Evolutionary conservation across 192 early-diverging fungal species (phyloP).

Genomic region (Podochytrium sp.): DNA sequence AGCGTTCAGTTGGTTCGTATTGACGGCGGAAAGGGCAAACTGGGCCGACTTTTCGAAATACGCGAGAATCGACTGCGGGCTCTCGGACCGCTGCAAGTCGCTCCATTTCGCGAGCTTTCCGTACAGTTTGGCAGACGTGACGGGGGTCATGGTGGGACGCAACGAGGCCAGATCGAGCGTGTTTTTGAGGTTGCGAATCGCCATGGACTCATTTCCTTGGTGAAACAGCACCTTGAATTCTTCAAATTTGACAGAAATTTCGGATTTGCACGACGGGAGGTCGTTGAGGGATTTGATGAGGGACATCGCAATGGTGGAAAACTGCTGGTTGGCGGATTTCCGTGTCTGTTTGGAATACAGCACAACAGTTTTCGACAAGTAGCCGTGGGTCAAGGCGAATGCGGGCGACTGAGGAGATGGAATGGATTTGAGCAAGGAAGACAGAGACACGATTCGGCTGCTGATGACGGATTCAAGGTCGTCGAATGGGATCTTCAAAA

Average conservation of each 20-base stretch:
- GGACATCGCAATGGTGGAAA: constrained; percentile 31
- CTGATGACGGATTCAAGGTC: constrained; percentile 40
- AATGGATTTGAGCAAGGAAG: constrained; percentile 8
- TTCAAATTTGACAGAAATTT: constrained; percentile 28
- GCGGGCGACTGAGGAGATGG: background rate
- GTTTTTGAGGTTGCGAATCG: constrained; percentile 38
- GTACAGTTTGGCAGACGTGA: constrained; percentile 13
- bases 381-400: background rate
- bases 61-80: constrained; percentile 29
- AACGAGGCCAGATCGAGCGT: background rate
- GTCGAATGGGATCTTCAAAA: constrained; percentile 20
- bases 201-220: constrained; percentile 39
- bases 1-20: background rate
- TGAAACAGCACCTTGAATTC: constrained; percentile 36
- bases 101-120: constrained; percentile 46
- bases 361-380: constrained; percentile 17
- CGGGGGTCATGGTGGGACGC: background rate
- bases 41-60: constrained; percentile 40
- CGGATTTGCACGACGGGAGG: background rate
- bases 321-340: constrained; percentile 34
- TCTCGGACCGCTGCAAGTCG: constrained; percentile 36
- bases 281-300: constrained; percentile 23
- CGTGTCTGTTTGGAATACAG: constrained; percentile 32
- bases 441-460: constrained; percentile 18
- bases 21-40: background rate